These are phyloP conservation scores for Periconia sp. DNA, from an alignment of 2,329 filamentous ascomycete genomes.

Conservation along the genomic window DNA sequence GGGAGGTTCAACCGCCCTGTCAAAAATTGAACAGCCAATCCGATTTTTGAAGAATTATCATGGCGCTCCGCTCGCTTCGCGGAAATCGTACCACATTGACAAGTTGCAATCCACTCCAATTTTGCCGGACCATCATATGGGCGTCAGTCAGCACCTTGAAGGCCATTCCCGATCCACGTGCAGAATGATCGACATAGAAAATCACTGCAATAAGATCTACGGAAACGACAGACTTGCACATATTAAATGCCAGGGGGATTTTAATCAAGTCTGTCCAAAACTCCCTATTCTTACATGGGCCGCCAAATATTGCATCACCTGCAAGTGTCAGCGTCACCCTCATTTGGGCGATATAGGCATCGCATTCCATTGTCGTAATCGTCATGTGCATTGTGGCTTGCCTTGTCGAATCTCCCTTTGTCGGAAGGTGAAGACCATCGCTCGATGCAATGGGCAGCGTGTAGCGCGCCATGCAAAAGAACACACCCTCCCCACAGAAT, in stretches of 20 bases:
- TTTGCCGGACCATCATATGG: conserved; percentile 30
- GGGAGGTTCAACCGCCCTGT: conserved; percentile 11
- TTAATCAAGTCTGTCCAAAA: conserved; percentile 7
- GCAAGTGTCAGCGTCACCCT: neutral
- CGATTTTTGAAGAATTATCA: conserved; percentile 8
- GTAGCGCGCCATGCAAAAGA: neutral
- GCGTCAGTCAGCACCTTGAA: conserved; percentile 25
- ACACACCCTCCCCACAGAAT: neutral
- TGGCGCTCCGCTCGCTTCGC: conserved; percentile 31
- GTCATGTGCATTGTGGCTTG: neutral
- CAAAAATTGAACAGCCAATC: conserved; percentile 13
- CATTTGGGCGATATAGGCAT: neutral
- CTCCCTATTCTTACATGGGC: conserved; percentile 25
- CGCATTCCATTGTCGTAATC: neutral
- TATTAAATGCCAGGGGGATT: conserved; percentile 16
- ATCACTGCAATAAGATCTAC: conserved; percentile 27
- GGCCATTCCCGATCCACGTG: conserved; percentile 15
- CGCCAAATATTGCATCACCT: conserved; percentile 4
- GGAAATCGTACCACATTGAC: conserved; percentile 32
- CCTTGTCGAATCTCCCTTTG: neutral
- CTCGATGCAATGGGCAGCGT: neutral
- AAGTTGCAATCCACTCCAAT: conserved; percentile 17
- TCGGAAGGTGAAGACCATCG: neutral
- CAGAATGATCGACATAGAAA: conserved; percentile 28
- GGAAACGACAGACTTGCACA: conserved; percentile 6